These are phyloP conservation scores for Raphanus hybrid DNA, from an alignment of 441 rosid species.

Conservation along the genomic window DNA sequence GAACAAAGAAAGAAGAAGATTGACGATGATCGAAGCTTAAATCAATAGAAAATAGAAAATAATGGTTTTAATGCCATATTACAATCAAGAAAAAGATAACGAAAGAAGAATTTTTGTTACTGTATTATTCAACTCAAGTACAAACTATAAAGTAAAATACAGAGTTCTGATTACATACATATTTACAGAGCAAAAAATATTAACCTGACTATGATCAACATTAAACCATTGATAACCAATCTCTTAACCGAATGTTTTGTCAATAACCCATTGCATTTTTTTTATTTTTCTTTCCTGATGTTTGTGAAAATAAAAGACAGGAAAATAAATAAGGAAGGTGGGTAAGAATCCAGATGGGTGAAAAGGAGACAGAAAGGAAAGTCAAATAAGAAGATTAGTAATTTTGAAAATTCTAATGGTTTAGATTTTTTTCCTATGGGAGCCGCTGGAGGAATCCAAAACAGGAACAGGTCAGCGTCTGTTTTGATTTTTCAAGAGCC, in stretches of 20 bases:
- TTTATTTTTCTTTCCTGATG: background rate
- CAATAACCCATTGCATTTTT: no score
- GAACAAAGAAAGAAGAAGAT: no score
- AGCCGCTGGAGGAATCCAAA: conserved; percentile 31
- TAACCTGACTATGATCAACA: background rate
- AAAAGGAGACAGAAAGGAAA: conserved; percentile 38
- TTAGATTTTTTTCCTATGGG: conserved; percentile 30
- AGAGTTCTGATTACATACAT: background rate
- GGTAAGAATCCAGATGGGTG: conserved; percentile 20
- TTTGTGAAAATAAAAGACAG: background rate
- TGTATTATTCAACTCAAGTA: background rate
- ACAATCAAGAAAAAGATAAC: no score
- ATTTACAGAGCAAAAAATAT: background rate
- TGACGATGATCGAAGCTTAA: no score
- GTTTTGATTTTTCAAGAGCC: conserved; percentile 24
- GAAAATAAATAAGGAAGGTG: background rate
- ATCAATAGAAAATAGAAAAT: no score
- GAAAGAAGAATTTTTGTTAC: no score
- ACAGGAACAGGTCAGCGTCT: conserved; percentile 43
- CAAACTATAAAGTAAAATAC: background rate
- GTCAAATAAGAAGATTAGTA: conserved; percentile 24
- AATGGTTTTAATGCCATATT: no score
- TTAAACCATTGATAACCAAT: background rate
- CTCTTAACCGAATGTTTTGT: background rate
- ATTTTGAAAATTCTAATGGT: conserved; percentile 24